Evolutionary conservation across 2,329 filamentous ascomycete species (phyloP), one percentile per base, ranked within the genome.

Genomic region (Blastomyces gilchristii): DNA sequence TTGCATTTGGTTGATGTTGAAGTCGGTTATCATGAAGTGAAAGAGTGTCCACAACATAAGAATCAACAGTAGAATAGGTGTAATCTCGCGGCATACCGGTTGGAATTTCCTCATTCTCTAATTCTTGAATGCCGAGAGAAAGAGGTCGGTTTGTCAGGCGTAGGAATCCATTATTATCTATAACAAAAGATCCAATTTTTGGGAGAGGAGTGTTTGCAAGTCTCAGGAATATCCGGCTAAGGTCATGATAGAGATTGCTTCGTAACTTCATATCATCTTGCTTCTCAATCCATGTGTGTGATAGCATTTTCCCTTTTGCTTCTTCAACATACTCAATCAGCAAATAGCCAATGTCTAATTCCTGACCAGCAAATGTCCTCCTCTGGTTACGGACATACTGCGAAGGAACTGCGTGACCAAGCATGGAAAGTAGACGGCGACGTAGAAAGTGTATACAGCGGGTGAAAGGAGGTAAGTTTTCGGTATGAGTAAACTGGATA

Each of bases 101-200:
- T 34, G 67, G 66, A 41, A 69, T 69, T 41, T 63, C 47, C 56
- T 69, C 65, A 45, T 67, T 68, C 47, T 70, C 69, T 45, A 69
- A 53, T 1, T 62, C 37, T 11, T 69, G 63, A 64, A 69, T 54
- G 28, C 66, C 43, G 25, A 68, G 47, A 3, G 65, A 66, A 9
- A 70, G 65, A 31, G 67, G 68, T 5, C 69, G 62, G 52, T 69
- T 68, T n/a, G 16, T 49, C 9, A 69, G 56, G 4, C 37, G 52
- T 22, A 65, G 34, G 41, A 63, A 59, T 16, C 67, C 64, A 16
- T 62, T 49, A 34, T 63, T 47, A 54, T 69, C 60, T 25, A 69
- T 61, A 28, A 53, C 64, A 28, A 69, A 65, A 14, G 67, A 67
- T 18, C 59, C 67, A 59, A 68, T 68, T 18, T 49, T 14, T 6